Base-by-base conservation (phyloP, 257 asterid species). In the Przewalskia tangutica region DNA sequence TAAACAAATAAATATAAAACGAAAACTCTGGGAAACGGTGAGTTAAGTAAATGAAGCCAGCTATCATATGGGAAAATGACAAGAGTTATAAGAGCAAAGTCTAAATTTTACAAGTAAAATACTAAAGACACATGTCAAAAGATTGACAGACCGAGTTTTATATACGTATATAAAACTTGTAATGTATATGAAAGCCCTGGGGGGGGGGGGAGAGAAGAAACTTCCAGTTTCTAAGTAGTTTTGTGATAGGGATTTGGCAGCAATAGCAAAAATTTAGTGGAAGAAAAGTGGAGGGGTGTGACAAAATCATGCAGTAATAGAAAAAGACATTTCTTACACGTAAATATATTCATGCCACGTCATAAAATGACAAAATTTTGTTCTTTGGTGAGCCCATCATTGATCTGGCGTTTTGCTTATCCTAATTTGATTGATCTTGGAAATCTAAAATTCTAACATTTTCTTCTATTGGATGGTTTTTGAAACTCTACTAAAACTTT, bases 291-390 rank as follows among this genome's bases (percentile, higher is more conserved):
- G 63, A 53, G 56, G 60, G 68, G 32, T 51, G 82, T 10, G 67
- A 40, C 56, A 40, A 56, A n/a, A 53, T 65, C 83, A 80, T 84
- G 84, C 65, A 65, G 11, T 8, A 18, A 32, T 64, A 63, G 51
- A 8, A 70, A 27, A 67, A 81, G 63, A 64, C 84, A 73, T 73
- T 76, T 51, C 77, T 80, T 83, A 86, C 89, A 84, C 89, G 85
- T 86, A 84, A 63, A 40, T 32, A 40, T 42, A 70, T 1, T 16
- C 53, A 83, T 82, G 81, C 77, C 77, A 64, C 83, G 77, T 80
- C 64, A 64, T 64, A n/a, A 8, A 17, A 71, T 46, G 14, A 73
- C 40, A 63, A 59, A 56, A 36, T 6, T 8, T 17, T 80, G 4
- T 64, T 64, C 53, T 63, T 23, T 42, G 13, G 27, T 27, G 40